Evolutionary conservation across 2,329 filamentous ascomycete genomes (phyloP).

Genomic region (Helicocarpus griseus): DNA sequence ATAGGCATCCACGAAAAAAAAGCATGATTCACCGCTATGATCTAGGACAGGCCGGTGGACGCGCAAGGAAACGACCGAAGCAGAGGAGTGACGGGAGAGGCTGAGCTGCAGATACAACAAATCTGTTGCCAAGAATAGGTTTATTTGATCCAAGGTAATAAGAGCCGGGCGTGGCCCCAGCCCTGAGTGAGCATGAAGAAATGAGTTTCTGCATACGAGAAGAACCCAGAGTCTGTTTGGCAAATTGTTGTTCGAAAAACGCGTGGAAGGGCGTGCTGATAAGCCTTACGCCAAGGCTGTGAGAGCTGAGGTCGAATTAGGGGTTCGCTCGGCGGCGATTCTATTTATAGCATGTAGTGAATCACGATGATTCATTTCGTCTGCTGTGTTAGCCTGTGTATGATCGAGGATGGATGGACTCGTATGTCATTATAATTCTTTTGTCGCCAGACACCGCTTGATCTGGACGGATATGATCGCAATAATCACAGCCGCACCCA

Average conservation of each 20-base stretch:
- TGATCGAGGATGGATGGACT: no score
- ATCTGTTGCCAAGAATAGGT: neutral
- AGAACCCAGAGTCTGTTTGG: neutral
- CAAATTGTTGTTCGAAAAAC: no score
- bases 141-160: neutral
- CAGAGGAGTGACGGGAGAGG: neutral
- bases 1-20: constrained; percentile 2
- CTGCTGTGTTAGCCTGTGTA: no score
- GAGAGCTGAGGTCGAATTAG: neutral
- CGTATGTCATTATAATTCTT: no score
- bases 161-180: no score
- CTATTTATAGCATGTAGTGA: constrained; percentile 1
- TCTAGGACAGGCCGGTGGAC: neutral
- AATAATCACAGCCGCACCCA: neutral
- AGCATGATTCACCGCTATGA: neutral
- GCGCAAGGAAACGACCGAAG: neutral
- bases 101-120: neutral
- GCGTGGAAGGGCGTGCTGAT: neutral
- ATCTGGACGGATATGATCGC: neutral
- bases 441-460: neutral
- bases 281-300: neutral
- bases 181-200: neutral
- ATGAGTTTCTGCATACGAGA: neutral
- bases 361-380: no score
- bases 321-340: neutral